These are phyloP conservation scores for Fraxinus pennsylvanica DNA, from an alignment of 257 asterid genomes.

Conservation along the genomic window DNA sequence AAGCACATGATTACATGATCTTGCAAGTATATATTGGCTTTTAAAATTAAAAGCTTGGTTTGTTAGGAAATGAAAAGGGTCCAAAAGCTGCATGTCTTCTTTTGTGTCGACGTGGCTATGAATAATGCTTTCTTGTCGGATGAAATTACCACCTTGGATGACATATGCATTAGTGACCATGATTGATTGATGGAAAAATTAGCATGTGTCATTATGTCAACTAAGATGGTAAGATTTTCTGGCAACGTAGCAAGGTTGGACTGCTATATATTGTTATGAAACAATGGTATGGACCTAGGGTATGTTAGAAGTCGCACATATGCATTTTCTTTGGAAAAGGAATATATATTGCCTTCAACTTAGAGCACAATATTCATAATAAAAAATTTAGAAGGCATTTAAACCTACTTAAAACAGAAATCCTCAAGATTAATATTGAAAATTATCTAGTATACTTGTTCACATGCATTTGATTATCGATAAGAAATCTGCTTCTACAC, in stretches of 20 bases:
- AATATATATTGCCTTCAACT: no score
- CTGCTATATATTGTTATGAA: conserved; percentile 36
- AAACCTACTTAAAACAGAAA: no score
- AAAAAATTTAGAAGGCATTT: no score
- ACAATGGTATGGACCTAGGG: conserved; percentile 57
- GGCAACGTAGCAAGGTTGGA: not conserved
- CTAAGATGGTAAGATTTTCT: no score
- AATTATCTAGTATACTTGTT: not conserved
- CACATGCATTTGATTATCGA: conserved; percentile 39
- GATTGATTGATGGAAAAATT: no score
- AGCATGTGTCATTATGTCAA: no score
- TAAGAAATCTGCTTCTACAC: conserved; percentile 49
- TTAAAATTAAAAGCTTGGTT: no score
- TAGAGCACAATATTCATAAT: no score
- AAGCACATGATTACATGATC: conserved; percentile 15
- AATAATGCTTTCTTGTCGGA: no score
- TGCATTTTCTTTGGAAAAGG: conserved; percentile 21
- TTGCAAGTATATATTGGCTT: not conserved
- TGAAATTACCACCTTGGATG: no score
- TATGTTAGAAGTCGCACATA: conserved; percentile 57
- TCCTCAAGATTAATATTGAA: no score
- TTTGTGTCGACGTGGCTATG: conserved; percentile 56
- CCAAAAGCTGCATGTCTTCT: conserved; percentile 84
- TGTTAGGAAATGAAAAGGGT: conserved; percentile 63
- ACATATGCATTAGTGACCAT: no score